These are phyloP conservation scores for Medicago ruthenica DNA, from an alignment of 306 rosid species.

Conservation along the genomic window DNA sequence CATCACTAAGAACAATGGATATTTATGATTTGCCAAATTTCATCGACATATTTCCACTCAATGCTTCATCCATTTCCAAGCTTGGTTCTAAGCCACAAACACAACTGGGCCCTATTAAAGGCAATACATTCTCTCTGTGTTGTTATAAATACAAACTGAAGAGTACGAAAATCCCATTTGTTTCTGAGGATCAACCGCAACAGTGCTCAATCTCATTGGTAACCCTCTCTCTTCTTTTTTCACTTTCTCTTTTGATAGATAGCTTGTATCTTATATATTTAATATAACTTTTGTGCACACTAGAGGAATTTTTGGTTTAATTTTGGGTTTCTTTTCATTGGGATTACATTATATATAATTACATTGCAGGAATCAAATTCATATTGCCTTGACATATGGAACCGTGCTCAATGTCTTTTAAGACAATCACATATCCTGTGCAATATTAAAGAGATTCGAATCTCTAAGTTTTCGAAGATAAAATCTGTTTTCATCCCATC, in stretches of 20 bases:
- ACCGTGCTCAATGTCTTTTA: too few species aligned
- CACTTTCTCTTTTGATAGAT: too few species aligned
- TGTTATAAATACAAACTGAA: background rate
- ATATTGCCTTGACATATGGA: too few species aligned
- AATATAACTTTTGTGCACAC: background rate
- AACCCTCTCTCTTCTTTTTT: background rate
- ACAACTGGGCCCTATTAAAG: background rate
- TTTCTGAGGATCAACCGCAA: background rate
- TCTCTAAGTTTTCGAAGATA: background rate
- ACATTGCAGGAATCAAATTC: background rate
- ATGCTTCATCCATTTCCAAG: too few species aligned
- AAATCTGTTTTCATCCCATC: background rate
- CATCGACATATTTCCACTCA: background rate
- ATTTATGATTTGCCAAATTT: background rate
- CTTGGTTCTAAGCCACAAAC: background rate
- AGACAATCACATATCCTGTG: too few species aligned
- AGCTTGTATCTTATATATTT: too few species aligned
- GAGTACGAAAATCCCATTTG: background rate
- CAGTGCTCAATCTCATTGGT: background rate
- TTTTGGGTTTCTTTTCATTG: background rate
- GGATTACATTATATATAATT: background rate
- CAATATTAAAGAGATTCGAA: background rate
- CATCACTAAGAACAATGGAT: rapidly evolving
- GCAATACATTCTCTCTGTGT: background rate
- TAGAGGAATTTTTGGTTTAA: background rate